Evolutionary conservation across 352 stramenopile species (phyloP).

Genomic region (Phytophthora brassicae): DNA sequence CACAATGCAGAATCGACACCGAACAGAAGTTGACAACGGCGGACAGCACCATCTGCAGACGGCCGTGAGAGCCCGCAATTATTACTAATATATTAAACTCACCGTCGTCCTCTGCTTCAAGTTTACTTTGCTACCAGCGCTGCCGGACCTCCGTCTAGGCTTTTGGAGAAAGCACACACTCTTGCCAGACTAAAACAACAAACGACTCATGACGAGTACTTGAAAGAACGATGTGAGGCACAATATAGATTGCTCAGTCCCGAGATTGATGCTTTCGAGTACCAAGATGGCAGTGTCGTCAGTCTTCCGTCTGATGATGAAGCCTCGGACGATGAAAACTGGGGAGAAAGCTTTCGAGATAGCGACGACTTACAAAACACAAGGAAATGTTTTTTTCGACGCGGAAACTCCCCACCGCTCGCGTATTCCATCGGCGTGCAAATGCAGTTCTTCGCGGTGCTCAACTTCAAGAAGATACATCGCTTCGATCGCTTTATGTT

Average conservation of each 20-base stretch:
- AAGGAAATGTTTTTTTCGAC: slow-evolving; percentile 66
- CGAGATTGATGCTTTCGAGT: slow-evolving; percentile 58
- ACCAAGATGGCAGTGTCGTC: slow-evolving; percentile 50
- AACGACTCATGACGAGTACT: slow-evolving; percentile 39
- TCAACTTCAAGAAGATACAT: slow-evolving; percentile 49
- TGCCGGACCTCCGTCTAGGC: slow-evolving; percentile 58
- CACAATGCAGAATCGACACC: slow-evolving; percentile 83
- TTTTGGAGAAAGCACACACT: slow-evolving; percentile 49
- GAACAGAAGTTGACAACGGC: slow-evolving; percentile 93
- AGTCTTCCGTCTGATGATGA: slow-evolving; percentile 41
- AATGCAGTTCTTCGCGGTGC: slow-evolving; percentile 49
- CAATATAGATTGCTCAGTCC: slow-evolving; percentile 36
- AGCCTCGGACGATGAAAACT: slow-evolving; percentile 2
- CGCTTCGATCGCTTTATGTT: slow-evolving; percentile 31
- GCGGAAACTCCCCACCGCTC: slow-evolving; percentile 57
- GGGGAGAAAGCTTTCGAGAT: slow-evolving; percentile 22
- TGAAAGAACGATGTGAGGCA: slow-evolving; percentile 44
- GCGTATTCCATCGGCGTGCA: slow-evolving; percentile 62
- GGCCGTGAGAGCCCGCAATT: slow-evolving; percentile 68
- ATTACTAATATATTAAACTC: too few relatives aligned
- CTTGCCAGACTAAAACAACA: slow-evolving; percentile 41
- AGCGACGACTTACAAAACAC: slow-evolving; percentile 44
- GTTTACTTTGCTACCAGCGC: slow-evolving; percentile 25
- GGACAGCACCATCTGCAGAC: slow-evolving; percentile 91
- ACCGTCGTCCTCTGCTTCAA: too few relatives aligned